Base-by-base conservation (phyloP, 441 rosid genomes). In the Viola pubescens region DNA sequence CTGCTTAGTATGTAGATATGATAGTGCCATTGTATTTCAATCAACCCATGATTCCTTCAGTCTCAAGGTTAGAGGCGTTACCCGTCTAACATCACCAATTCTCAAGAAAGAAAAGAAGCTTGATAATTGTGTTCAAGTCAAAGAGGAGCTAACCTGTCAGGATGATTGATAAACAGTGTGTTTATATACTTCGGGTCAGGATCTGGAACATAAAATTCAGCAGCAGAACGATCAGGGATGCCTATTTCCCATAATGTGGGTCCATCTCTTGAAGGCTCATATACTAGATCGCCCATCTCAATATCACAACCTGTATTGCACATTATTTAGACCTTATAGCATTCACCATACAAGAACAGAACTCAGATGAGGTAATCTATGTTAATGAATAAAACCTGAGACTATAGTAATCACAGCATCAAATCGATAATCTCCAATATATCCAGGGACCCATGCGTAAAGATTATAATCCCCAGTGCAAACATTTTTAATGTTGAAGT, bases 191-290 rank as follows among this genome's bases (percentile, higher is more conserved):
- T 71, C 0, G 86, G 83, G 65, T 89, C 76, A 3, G 96, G 95
- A 65, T 86, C 94, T 4, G 97, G 98, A 64, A 90, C 69, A 61
- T 72, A 85, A 69, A 84, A 94, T 57, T 89, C 87, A 26, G 87
- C 87, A n/a, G 97, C 92, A 49, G 91, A 79, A 57, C 95, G 87
- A 73, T 88, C 85, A 47, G 97, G 94, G 59, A 78, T 67, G 56
- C 97, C 98, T 37, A 94, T 89, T 70, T 94, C 98, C 98, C 97
- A 94, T 59, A 94, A 39, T 0, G 98, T 89, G 16, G 94, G 88
- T 9, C 98, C 97, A 67, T 86, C 84, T 75, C 96, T 83, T 6
- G 86, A 92, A 55, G 96, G 95, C 67, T 84, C 77, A 67, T 79
- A 84, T 5, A 85, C 78, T 39, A 88, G 77, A 67, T 76, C 76